A percentile compares a stretch with the other conserved stretches of the same genome.
Conservation (phyloP, 75 land plant species). For the Azolla pinnata region DNA sequence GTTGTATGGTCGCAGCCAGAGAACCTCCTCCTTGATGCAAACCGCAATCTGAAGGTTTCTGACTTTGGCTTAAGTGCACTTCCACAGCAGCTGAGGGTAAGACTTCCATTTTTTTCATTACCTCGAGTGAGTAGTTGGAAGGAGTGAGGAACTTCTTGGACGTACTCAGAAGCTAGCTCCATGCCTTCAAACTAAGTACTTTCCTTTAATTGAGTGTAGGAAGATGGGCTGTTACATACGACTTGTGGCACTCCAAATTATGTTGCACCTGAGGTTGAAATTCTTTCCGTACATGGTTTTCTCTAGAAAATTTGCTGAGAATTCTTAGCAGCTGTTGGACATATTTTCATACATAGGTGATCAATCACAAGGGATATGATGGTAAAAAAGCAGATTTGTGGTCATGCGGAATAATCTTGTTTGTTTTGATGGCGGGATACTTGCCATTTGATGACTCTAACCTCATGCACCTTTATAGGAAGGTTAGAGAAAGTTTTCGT, state of each 20-base stretch:
- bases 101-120: background rate
- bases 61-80: conserved; percentile 47
- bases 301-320: background rate
- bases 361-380: conserved; percentile 19
- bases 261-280: conserved; percentile 47
- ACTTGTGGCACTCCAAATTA: conserved; percentile 68
- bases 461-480: conserved; percentile 7
- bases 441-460: conserved; percentile 18
- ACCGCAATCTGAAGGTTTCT: conserved; percentile 37
- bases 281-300: background rate
- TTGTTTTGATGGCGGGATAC: conserved; percentile 21
- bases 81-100: conserved; percentile 20
- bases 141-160: background rate
- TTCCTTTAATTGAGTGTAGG: background rate
- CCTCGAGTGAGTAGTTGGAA: background rate
- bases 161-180: background rate
- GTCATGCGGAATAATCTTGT: conserved; percentile 22
- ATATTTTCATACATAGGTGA: conserved; percentile 5
- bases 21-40: conserved; percentile 36
- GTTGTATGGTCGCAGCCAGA: conserved; percentile 3
- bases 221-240: conserved; percentile 57
- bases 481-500: too few relatives aligned
- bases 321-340: background rate
- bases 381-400: conserved; percentile 17
- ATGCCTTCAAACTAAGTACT: background rate